A percentile compares a stretch with the other conserved stretches of the same genome.
Conservation (phyloP, 2,329 filamentous ascomycete genomes). For the Madurella mycetomatis region DNA sequence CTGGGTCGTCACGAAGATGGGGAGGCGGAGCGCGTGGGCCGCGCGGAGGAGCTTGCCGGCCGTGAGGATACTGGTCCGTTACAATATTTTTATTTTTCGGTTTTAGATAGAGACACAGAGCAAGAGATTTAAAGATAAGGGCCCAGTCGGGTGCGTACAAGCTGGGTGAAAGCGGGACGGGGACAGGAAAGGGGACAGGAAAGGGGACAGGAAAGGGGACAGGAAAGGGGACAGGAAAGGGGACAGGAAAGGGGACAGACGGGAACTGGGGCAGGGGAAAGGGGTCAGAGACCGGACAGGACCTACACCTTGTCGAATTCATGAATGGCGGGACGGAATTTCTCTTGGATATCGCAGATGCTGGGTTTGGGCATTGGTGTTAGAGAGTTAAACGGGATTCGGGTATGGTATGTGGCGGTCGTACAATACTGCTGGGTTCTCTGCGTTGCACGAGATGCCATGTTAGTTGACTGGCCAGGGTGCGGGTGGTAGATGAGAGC, state of each 20-base stretch:
- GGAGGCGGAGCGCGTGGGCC: conserved; percentile 63
- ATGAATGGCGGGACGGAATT: conserved; percentile 77
- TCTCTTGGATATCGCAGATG: conserved; percentile 92
- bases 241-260: too few species aligned
- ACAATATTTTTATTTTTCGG: not conserved
- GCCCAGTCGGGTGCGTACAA: too few species aligned
- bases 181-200: too few species aligned
- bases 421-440: conserved; percentile 48
- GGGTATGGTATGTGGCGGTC: conserved; percentile 14
- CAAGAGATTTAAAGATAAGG: too few species aligned
- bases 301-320: conserved; percentile 77
- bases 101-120: not conserved
- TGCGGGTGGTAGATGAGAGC: not conserved
- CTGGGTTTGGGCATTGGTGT: conserved; percentile 40
- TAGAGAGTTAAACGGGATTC: not conserved
- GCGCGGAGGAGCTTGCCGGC: conserved; percentile 65
- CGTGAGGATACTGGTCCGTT: conserved; percentile 53
- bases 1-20: conserved; percentile 83
- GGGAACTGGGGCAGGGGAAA: not conserved
- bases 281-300: not conserved
- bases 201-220: too few species aligned
- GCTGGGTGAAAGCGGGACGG: too few species aligned
- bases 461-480: conserved; percentile 2
- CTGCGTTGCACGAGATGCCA: conserved; percentile 27
- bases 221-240: not conserved